phyloP scores from a whole-genome alignment of 352 stramenopile genomes.

The Lagenidium sp. region DNA sequence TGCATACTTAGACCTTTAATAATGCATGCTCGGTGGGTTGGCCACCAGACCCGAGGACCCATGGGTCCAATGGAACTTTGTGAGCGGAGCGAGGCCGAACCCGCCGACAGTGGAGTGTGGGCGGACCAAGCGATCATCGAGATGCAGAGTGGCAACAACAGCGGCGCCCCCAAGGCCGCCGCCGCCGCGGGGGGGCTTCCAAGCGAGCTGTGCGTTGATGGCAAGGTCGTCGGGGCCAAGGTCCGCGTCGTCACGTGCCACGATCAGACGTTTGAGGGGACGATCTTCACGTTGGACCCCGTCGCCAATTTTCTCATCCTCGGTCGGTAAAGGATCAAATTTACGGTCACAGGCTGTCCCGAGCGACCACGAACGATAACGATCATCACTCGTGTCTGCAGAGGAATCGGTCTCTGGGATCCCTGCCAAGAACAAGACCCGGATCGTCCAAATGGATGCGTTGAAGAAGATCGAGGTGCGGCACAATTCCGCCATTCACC shows the following conservation, averaged over 20 bases:
- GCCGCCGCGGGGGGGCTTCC: slow-evolving; percentile 20
- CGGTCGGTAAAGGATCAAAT: too few species aligned
- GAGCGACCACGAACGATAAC: not conserved
- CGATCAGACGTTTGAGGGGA: slow-evolving; percentile 49
- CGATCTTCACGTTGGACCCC: slow-evolving; percentile 73
- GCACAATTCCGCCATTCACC: not conserved
- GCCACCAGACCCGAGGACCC: too few species aligned
- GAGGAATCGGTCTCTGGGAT: slow-evolving; percentile 38
- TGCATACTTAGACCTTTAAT: too few species aligned
- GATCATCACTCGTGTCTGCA: slow-evolving; percentile 5
- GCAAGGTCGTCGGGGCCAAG: slow-evolving; percentile 45
- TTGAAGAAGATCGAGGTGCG: slow-evolving; percentile 56
- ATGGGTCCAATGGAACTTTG: too few species aligned
- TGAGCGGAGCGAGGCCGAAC: too few species aligned
- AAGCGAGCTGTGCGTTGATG: slow-evolving; percentile 50
- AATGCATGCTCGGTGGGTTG: too few species aligned
- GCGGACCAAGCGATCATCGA: too few species aligned
- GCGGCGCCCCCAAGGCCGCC: slow-evolving; percentile 1
- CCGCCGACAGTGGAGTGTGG: too few species aligned
- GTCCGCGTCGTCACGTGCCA: slow-evolving; percentile 46
- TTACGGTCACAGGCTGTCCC: too few species aligned
- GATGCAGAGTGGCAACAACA: not conserved
- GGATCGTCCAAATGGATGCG: slow-evolving; percentile 61
- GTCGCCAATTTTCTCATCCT: slow-evolving; percentile 76
- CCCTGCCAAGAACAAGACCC: slow-evolving; percentile 51